These are phyloP conservation scores for Mucor saturninus DNA, from an alignment of 371 early-diverging fungal genomes.

Conservation along the genomic window DNA sequence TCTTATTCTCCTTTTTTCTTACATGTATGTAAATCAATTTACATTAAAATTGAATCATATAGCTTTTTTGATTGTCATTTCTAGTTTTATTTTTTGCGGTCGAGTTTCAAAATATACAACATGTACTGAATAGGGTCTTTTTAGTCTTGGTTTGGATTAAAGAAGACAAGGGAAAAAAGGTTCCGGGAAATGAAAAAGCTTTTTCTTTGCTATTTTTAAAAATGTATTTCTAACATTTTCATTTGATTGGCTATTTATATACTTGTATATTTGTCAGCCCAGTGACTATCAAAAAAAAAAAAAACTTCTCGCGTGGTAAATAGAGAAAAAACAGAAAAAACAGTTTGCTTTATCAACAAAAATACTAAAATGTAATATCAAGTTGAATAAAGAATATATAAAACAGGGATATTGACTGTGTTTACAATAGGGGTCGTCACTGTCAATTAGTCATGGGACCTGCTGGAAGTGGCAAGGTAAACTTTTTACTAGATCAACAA, in stretches of 20 bases:
- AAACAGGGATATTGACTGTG: background rate
- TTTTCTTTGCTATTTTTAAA: no score
- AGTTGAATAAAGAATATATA: background rate
- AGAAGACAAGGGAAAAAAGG: background rate
- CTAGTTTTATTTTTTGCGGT: background rate
- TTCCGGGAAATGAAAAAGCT: background rate
- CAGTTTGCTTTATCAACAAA: no score
- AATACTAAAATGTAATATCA: no score
- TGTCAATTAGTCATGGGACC: slow-evolving; percentile 99
- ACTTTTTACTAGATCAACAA: background rate
- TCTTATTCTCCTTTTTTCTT: no score
- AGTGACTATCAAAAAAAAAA: slow-evolving; percentile 6
- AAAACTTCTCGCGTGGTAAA: background rate
- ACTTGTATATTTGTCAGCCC: background rate
- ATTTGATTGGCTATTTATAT: slow-evolving; percentile 1
- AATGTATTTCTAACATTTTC: background rate
- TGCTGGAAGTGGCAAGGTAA: slow-evolving; percentile 94
- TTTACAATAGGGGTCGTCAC: slow-evolving; percentile 72
- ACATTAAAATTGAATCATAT: no score
- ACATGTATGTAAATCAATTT: no score
- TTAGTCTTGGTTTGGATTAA: background rate
- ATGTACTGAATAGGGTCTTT: background rate
- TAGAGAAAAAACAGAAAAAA: background rate
- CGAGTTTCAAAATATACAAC: background rate
- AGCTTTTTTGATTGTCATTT: background rate